These are phyloP conservation scores for Colletotrichum brevisporum DNA, from an alignment of 2,329 filamentous ascomycete genomes.

Conservation along the genomic window DNA sequence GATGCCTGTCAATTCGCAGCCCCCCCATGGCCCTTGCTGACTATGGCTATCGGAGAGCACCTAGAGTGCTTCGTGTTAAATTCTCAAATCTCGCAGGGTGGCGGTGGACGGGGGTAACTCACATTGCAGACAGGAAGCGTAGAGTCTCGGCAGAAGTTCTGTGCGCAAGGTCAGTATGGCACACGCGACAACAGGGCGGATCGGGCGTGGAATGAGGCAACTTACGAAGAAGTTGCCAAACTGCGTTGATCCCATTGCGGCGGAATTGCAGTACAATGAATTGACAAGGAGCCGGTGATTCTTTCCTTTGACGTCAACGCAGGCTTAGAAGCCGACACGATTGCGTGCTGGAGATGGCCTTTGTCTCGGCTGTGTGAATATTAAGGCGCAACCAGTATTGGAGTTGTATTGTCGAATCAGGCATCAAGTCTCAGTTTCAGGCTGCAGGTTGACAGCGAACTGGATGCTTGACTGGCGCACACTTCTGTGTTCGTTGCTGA, in stretches of 20 bases:
- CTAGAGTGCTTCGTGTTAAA: constrained; percentile 61
- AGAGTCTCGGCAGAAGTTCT: constrained; percentile 88
- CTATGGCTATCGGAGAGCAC: constrained; percentile 74
- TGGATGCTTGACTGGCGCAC: background rate
- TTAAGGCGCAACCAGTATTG: constrained; percentile 4
- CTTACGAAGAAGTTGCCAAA: constrained; percentile 74
- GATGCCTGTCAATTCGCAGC: constrained; percentile 85
- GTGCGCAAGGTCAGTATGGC: constrained; percentile 38
- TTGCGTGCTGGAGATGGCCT: constrained; percentile 3
- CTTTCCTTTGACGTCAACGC: constrained; percentile 1
- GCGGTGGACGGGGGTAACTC: constrained; percentile 54
- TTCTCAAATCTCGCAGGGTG: constrained; percentile 29
- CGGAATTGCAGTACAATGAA: constrained; percentile 10
- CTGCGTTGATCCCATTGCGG: constrained; percentile 71
- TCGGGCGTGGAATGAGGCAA: background rate
- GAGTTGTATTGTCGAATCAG: background rate
- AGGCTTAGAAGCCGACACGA: background rate
- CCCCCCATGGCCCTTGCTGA: constrained; percentile 72
- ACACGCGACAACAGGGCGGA: background rate
- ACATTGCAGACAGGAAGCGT: constrained; percentile 90
- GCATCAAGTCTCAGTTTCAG: constrained; percentile 1
- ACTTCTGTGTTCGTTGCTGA: background rate
- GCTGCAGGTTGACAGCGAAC: background rate
- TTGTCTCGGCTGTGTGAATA: background rate
- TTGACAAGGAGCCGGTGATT: background rate